phyloP scores from a whole-genome alignment of 768 basidiomycete genomes.

The Hortiboletus flavorubellus region DNA sequence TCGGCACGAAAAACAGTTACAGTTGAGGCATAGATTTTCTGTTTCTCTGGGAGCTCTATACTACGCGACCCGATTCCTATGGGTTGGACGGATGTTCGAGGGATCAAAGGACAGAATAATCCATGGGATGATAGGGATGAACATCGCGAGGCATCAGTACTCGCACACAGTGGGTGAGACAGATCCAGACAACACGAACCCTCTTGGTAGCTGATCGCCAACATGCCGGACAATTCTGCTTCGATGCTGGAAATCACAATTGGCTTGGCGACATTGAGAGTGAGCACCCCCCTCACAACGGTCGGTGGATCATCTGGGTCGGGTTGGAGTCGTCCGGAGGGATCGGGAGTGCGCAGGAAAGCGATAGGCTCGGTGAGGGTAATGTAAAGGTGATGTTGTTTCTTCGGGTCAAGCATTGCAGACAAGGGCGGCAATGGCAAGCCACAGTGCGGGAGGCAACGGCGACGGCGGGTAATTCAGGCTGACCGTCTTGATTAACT shows the following conservation, averaged over 20 bases:
- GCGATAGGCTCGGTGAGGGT: constrained; percentile 72
- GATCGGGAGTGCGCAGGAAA: constrained; percentile 61
- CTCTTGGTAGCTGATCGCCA: constrained; percentile 78
- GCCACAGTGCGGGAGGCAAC: too few relatives aligned
- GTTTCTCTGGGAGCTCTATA: constrained; percentile 73
- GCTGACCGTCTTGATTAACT: not conserved
- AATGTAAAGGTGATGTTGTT: constrained; percentile 47
- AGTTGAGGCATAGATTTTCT: constrained; percentile 65
- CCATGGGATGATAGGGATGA: not conserved
- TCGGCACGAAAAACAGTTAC: constrained; percentile 75
- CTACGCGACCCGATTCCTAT: constrained; percentile 64
- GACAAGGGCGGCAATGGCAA: not conserved
- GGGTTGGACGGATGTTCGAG: not conserved
- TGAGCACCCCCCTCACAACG: constrained; percentile 63
- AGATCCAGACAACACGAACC: constrained; percentile 46
- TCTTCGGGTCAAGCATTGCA: constrained; percentile 32
- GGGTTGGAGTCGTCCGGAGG: constrained; percentile 34
- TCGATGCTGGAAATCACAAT: constrained; percentile 85
- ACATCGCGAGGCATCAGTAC: not conserved
- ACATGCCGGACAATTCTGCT: constrained; percentile 69
- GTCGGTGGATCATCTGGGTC: constrained; percentile 50
- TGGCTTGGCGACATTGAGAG: constrained; percentile 66
- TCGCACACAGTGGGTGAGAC: not conserved
- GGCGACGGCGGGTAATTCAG: too few relatives aligned
- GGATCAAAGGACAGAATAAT: not conserved